Evolutionary conservation across 2,329 filamentous ascomycete genomes (phyloP).

Genomic region (Lasiodiplodia citricola): DNA sequence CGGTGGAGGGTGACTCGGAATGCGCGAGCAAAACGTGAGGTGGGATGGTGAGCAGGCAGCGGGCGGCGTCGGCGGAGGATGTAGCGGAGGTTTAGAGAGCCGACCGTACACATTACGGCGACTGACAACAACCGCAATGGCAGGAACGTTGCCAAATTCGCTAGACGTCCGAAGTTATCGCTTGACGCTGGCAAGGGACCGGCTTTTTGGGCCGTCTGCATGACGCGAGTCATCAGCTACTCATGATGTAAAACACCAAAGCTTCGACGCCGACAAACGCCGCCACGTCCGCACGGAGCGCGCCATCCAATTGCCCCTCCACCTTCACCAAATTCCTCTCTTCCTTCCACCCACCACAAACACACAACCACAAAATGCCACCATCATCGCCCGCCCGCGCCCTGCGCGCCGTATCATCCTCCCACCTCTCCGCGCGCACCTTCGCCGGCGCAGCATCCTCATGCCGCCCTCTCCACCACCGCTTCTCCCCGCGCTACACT

Average conservation of each 20-base stretch:
- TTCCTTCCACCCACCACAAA: neutral
- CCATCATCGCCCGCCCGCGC: neutral
- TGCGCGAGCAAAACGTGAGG: neutral
- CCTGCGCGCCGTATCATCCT: neutral
- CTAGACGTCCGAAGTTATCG: neutral
- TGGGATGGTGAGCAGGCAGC: neutral
- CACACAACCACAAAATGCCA: neutral
- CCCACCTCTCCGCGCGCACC: neutral
- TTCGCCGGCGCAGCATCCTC: too few relatives aligned
- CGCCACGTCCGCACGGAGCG: neutral
- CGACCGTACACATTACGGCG: slow-evolving; percentile 3
- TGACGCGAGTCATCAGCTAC: slow-evolving; percentile 9
- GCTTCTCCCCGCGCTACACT: neutral
- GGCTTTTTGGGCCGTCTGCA: neutral
- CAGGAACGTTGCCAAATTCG: neutral
- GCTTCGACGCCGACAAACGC: neutral
- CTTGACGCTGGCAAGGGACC: neutral
- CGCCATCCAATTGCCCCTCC: neutral
- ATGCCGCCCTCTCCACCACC: too few relatives aligned
- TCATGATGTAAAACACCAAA: slow-evolving; percentile 23
- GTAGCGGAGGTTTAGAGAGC: slow-evolving; percentile 21
- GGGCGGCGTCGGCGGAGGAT: slow-evolving; percentile 4
- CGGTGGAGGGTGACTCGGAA: neutral
- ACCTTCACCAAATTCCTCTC: neutral
- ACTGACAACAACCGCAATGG: neutral